These are phyloP conservation scores for Hanseniaspora valbyensis DNA, from an alignment of 805 yeast species.

Conservation along the genomic window DNA sequence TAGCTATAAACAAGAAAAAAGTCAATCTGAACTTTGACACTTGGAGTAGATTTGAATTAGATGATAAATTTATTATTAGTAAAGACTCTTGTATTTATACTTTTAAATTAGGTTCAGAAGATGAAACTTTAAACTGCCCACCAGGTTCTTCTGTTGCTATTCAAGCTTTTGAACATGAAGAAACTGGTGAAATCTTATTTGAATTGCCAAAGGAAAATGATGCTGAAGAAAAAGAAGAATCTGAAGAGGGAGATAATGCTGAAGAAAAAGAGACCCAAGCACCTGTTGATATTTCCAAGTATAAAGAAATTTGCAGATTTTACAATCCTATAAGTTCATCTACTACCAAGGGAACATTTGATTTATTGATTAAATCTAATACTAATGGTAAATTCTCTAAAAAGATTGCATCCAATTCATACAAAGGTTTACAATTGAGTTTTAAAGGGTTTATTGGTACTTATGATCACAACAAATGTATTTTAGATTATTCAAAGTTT, in stretches of 20 bases:
- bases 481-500: constrained; percentile 50
- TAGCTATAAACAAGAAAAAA: constrained; percentile 30
- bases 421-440: constrained; percentile 39
- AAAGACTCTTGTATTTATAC: constrained; percentile 63
- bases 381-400: constrained; percentile 59
- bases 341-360: constrained; percentile 62
- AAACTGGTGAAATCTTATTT: constrained; percentile 13
- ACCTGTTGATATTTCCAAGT: constrained; percentile 29
- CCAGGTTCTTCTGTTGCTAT: constrained; percentile 69
- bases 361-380: constrained; percentile 65
- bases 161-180: constrained; percentile 19
- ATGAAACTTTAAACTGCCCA: constrained; percentile 54
- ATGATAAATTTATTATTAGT: constrained; percentile 63
- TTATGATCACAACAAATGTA: constrained; percentile 39
- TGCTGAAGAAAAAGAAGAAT: background rate
- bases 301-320: constrained; percentile 37
- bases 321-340: constrained; percentile 69
- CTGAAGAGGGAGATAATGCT: constrained; percentile 3
- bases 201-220: constrained; percentile 13
- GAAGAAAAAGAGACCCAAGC: constrained; percentile 6
- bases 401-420: constrained; percentile 39
- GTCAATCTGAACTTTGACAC: constrained; percentile 39
- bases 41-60: constrained; percentile 58
- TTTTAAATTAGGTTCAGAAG: constrained; percentile 50
- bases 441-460: constrained; percentile 76